Evolutionary conservation across 2,329 filamentous ascomycete genomes (phyloP), one percentile per base, ranked within the genome.

Genomic region (Chaetomiaceae sp.): DNA sequence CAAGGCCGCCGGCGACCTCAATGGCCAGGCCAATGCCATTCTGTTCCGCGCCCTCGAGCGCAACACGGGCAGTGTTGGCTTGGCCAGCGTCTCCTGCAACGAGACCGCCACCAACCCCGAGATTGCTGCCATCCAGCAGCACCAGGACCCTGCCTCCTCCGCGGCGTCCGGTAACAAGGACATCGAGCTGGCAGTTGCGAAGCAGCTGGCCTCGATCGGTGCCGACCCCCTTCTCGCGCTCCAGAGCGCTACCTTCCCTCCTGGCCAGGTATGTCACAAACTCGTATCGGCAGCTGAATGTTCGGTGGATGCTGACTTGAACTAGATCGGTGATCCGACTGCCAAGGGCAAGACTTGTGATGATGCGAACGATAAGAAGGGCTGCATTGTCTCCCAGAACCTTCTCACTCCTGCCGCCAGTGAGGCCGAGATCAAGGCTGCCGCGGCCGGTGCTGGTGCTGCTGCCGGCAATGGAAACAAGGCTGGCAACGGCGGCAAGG

Each of bases 91-190:
- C 26, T 63, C 73, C 39, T 86, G 81, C 54, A 71, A 64, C 64
- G 61, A 78, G 58, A 68, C 64, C 33, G 77, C 81, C 14, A 68
- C 70, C 48, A 86, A 86, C 65, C 73, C 81, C 3, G 81, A 85
- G 66, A 83, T 86, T 57, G 75, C 71, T 22, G 78, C 78, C 35
- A 61, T 86, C 49, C 65, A 70, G 44, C 79, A 83, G 64, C 81
- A 85, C 64, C 81, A 86, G 65, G 82, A 86, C 60, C 79, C 82
- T 22, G 82, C 81, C 17, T 77, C 77, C 1, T 59, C 70, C 3
- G 73, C 72, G 34, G 77, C 80, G 11, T 71, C 73, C 12, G 65
- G 69, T 38, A 85, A 85, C 70, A 83, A 82, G 67, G 67, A 69
- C 29, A 76, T 84, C 54, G 73, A 77, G 38, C 68, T 82, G 6